Evolutionary conservation across 1,284 basidiomycete species (phyloP).

Genomic region (Cutaneotrichosporon daszewskae): DNA sequence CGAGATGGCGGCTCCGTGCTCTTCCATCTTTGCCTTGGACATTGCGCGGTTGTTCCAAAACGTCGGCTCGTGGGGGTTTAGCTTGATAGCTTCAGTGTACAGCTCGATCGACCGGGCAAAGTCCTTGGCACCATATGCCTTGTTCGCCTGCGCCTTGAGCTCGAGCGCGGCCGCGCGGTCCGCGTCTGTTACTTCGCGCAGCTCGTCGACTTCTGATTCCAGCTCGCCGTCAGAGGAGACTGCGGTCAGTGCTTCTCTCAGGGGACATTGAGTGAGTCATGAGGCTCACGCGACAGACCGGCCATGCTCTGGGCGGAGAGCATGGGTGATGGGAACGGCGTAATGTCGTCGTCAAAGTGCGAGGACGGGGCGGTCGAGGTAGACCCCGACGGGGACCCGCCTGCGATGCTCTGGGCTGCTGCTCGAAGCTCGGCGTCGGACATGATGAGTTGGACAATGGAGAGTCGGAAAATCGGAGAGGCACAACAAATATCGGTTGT

Average conservation of each 20-base stretch:
- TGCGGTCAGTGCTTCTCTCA: constrained; percentile 20
- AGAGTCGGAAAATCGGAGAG: neutral
- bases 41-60: constrained; percentile 50
- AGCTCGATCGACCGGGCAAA: constrained; percentile 62
- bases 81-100: constrained; percentile 70
- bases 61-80: constrained; percentile 57
- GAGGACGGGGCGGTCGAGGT: constrained; percentile 12
- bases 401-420: constrained; percentile 2
- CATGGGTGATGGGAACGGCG: constrained; percentile 42
- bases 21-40: constrained; percentile 51
- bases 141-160: constrained; percentile 78
- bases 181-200: constrained; percentile 56
- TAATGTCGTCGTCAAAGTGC: constrained; percentile 36
- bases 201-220: constrained; percentile 40
- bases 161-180: constrained; percentile 62
- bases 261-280: neutral
- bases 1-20: constrained; percentile 47
- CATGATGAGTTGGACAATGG: neutral
- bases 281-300: constrained; percentile 34
- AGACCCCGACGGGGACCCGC: constrained; percentile 5
- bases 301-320: constrained; percentile 33
- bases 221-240: constrained; percentile 43
- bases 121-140: constrained; percentile 64
- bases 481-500: too few relatives aligned
- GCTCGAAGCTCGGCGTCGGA: too few relatives aligned